Conservation (phyloP, 306 rosid species). For the Cicer arietinum region DNA sequence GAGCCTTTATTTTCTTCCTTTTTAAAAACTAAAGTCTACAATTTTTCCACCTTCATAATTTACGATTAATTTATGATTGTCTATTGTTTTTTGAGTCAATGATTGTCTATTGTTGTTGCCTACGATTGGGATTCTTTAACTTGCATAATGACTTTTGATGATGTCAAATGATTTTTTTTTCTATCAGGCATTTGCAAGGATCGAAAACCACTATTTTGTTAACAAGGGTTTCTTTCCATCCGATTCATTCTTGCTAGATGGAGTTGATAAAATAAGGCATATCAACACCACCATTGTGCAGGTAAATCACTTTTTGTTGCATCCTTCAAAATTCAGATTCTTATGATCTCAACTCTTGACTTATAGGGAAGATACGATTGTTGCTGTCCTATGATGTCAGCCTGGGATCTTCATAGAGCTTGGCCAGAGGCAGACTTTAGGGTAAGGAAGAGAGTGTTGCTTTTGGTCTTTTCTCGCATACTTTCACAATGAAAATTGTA, state of each 20-base stretch:
- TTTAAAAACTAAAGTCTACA: background rate
- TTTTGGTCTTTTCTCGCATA: slow-evolving; percentile 24
- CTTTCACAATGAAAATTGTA: slow-evolving; percentile 11
- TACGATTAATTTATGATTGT: slow-evolving; percentile 12
- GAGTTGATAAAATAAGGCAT: slow-evolving; percentile 81
- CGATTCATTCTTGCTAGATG: slow-evolving; percentile 82
- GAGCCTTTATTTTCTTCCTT: background rate
- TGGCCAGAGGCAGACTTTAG: slow-evolving; percentile 96
- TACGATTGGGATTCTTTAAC: slow-evolving; percentile 33
- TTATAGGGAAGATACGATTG: slow-evolving; percentile 92
- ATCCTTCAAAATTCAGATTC: slow-evolving; percentile 26
- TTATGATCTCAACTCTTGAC: slow-evolving; percentile 26
- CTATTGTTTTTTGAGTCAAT: background rate
- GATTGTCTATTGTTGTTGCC: too few relatives aligned
- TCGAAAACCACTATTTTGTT: slow-evolving; percentile 89
- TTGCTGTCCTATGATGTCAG: slow-evolving; percentile 96
- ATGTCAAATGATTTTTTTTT: slow-evolving; percentile 32
- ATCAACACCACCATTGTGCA: slow-evolving; percentile 80
- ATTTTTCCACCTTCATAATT: background rate
- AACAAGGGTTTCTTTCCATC: slow-evolving; percentile 87
- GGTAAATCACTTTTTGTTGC: slow-evolving; percentile 52
- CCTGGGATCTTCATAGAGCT: slow-evolving; percentile 98
- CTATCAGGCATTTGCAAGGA: slow-evolving; percentile 95
- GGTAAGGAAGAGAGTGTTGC: slow-evolving; percentile 54
- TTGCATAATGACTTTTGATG: slow-evolving; percentile 18